Conservation (phyloP, 768 basidiomycete genomes). For the Panaeolus papilionaceus region DNA sequence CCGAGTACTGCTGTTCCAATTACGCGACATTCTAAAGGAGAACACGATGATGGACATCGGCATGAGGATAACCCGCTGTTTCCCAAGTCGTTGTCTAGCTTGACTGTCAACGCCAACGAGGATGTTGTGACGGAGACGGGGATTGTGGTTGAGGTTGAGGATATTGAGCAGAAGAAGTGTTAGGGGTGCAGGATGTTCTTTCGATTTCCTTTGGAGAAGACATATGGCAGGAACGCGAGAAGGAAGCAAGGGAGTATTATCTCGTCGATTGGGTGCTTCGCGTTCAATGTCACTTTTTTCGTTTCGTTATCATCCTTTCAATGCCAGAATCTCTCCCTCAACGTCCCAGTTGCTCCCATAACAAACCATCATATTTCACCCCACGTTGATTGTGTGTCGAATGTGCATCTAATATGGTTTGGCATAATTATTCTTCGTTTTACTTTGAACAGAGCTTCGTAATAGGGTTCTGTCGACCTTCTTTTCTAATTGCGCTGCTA, state of each 20-base stretch:
- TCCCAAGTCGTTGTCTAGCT: background rate
- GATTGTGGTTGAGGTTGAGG: slow-evolving; percentile 10
- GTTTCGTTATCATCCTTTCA: background rate
- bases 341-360: background rate
- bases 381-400: background rate
- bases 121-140: slow-evolving; percentile 8
- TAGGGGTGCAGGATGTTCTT: background rate
- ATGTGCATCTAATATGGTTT: slow-evolving; percentile 12
- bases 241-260: background rate
- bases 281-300: background rate
- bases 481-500: slow-evolving; percentile 1
- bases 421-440: slow-evolving; percentile 5
- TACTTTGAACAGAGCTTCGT: background rate
- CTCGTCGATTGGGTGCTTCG: background rate
- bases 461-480: background rate
- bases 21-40: slow-evolving; percentile 19
- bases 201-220: background rate
- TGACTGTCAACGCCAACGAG: slow-evolving; percentile 6
- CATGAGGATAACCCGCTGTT: background rate
- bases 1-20: slow-evolving; percentile 40
- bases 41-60: background rate
- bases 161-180: slow-evolving; percentile 1
- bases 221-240: background rate
- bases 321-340: background rate
- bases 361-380: background rate